A percentile compares a stretch with the other conserved stretches of the same genome.
Evolutionary conservation across 73 alveolate species (phyloP).

Genomic region (Diophrys sp.): DNA sequence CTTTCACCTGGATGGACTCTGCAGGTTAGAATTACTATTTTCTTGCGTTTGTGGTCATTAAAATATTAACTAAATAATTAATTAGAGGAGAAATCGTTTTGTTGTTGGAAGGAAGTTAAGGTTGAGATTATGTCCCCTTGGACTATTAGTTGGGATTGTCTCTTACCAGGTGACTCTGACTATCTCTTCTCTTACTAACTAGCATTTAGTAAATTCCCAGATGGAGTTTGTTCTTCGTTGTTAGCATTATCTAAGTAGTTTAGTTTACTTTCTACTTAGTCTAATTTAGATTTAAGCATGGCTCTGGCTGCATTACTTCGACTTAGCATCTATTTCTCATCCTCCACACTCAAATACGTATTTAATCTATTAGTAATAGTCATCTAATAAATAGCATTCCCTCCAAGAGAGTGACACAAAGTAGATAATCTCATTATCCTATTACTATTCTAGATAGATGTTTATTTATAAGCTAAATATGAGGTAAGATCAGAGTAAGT

Average conservation of each 20-base stretch:
- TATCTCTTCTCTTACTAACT: too few relatives aligned
- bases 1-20: constrained; percentile 80
- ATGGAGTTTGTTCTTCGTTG: neutral
- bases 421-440: constrained; percentile 39
- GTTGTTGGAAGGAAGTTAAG: neutral
- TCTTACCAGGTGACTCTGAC: neutral
- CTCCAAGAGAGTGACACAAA: constrained; percentile 42
- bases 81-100: neutral
- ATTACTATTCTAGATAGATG: neutral
- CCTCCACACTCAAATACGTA: constrained; percentile 53
- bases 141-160: neutral
- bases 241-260: neutral
- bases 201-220: neutral
- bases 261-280: neutral
- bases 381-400: constrained; percentile 45
- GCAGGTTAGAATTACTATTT: constrained; percentile 1
- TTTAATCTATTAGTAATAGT: constrained; percentile 48
- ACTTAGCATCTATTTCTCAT: constrained; percentile 36
- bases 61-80: neutral
- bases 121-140: neutral
- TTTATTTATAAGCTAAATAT: constrained; percentile 12
- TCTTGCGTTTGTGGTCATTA: neutral
- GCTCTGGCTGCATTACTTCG: constrained; percentile 58
- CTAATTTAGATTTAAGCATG: constrained; percentile 23
- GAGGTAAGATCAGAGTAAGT: constrained; percentile 71